Evolutionary conservation across 2,329 filamentous ascomycete species (phyloP), one percentile per base, ranked within the genome.

Genomic region (Arthrinium phaeospermum): DNA sequence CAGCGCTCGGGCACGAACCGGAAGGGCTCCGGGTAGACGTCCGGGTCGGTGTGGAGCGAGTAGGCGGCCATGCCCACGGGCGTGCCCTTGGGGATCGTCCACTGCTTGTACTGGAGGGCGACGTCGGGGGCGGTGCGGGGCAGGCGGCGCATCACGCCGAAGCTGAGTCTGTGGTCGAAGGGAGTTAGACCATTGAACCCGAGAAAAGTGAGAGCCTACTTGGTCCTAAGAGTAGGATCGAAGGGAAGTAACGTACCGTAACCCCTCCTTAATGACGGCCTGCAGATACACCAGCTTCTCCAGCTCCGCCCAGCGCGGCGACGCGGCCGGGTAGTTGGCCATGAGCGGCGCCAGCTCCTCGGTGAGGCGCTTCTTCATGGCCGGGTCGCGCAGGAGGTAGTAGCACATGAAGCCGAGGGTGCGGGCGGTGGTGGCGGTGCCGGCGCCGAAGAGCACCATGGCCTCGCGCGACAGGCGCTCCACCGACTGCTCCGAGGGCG

Each of bases 1-100:
- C 78, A 81, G 2, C 80, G 74, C 45, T 79, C 78, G 22, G 79
- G 79, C 1, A 72, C 51, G 30, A 81, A 81, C 19, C 64, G 24
- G 4, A 67, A n/a, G 2, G 79, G 77, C 0, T 73, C 67, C 0
- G 77, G 76, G 70, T 75, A 81, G 1, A 79, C 49, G 1, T 27
- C 12, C 22, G 77, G 73, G 57, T 80, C 75, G 30, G 71, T 76
- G 51, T 78, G 76, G 64, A 80, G 71, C 27, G 73, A 74, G 27
- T 80, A 77, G 19, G 79, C 78, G 2, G 81, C 81, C 81, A 83
- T 53, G 5, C 37, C 37, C 37, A 41, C 37, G 8, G 37, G 37
- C 37, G 37, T 41, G 8, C 37, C 37, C 37, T 41, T 41, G 75
- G 76, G 44, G 45, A 71, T 68, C 57, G 68, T 53, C 46, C 53